Evolutionary conservation across 129 eudicot species (phyloP).

Genomic region (Smallanthus sonchifolius): DNA sequence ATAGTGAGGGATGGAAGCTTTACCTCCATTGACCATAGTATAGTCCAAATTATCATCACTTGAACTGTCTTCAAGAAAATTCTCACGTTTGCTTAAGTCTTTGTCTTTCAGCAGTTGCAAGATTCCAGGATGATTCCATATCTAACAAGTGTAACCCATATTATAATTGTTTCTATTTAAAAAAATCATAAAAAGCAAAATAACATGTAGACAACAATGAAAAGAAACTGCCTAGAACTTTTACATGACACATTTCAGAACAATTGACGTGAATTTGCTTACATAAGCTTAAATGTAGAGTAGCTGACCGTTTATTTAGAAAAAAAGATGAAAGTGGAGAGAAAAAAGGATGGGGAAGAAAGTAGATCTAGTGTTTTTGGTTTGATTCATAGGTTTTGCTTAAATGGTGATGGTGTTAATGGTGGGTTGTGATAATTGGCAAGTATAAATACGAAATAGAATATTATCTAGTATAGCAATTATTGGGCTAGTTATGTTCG

Average conservation of each 20-base stretch:
- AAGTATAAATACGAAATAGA: not conserved
- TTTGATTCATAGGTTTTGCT: not conserved
- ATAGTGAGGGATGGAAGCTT: not conserved
- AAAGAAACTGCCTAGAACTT: not conserved
- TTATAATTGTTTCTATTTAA: not conserved
- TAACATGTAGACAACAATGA: not conserved
- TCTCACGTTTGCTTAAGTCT: conserved; percentile 64
- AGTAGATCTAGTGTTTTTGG: not conserved
- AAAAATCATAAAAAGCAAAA: not conserved
- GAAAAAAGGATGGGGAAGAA: not conserved
- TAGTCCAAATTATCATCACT: conserved; percentile 81
- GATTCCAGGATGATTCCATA: conserved; percentile 98
- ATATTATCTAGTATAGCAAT: not conserved
- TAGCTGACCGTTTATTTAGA: not conserved
- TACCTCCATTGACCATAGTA: conserved; percentile 70
- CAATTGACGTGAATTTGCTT: too few relatives aligned
- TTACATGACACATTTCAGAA: too few relatives aligned
- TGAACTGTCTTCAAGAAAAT: conserved; percentile 68
- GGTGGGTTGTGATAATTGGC: not conserved
- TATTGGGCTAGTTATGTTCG: too few relatives aligned
- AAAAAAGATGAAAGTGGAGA: not conserved
- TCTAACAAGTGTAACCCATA: conserved; percentile 39
- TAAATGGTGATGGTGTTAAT: not conserved
- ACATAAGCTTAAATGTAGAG: not conserved
- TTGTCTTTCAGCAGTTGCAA: conserved; percentile 70